Conservation (phyloP, 2,329 filamentous ascomycete species). For the Sporothrix inflata region DNA sequence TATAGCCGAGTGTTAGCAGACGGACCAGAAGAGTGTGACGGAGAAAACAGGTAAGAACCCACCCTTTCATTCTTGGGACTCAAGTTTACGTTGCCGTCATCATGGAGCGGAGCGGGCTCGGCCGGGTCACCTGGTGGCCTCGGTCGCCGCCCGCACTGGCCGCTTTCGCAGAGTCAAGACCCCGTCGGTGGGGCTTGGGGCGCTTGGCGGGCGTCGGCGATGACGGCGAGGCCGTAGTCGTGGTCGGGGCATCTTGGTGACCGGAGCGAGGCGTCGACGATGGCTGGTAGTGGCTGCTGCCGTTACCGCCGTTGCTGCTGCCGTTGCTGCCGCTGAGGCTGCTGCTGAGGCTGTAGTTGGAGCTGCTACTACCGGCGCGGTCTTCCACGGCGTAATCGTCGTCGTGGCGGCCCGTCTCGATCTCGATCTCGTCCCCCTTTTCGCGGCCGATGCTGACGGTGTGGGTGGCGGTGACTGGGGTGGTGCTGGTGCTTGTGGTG, state of each 20-base stretch:
- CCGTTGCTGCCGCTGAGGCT: not conserved
- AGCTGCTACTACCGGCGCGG: not conserved
- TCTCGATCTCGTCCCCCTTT: conserved; percentile 15
- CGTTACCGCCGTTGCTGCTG: conserved; percentile 15
- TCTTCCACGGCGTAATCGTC: not conserved
- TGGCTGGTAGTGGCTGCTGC: conserved; percentile 6
- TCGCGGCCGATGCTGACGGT: conserved; percentile 4
- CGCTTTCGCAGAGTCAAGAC: conserved; percentile 45
- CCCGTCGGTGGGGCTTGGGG: conserved; percentile 46
- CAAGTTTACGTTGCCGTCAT: conserved; percentile 63
- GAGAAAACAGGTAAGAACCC: not conserved
- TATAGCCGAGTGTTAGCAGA: not conserved
- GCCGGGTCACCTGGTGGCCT: conserved; percentile 58
- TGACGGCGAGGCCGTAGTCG: conserved; percentile 22
- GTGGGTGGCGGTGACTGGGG: conserved; percentile 3
- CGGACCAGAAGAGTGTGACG: not conserved
- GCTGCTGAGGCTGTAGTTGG: conserved; percentile 5
- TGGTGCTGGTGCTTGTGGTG: not conserved
- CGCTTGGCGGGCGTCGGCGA: conserved; percentile 21
- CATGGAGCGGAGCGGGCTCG: conserved; percentile 70
- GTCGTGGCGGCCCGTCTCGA: conserved; percentile 7
- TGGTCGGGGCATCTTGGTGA: conserved; percentile 10
- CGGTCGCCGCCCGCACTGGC: conserved; percentile 51
- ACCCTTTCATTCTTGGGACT: conserved; percentile 26
- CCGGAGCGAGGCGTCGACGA: conserved; percentile 16